These are phyloP conservation scores for Halocafeteria seosinensis DNA, from an alignment of 108 stramenopile species.

Conservation along the genomic window DNA sequence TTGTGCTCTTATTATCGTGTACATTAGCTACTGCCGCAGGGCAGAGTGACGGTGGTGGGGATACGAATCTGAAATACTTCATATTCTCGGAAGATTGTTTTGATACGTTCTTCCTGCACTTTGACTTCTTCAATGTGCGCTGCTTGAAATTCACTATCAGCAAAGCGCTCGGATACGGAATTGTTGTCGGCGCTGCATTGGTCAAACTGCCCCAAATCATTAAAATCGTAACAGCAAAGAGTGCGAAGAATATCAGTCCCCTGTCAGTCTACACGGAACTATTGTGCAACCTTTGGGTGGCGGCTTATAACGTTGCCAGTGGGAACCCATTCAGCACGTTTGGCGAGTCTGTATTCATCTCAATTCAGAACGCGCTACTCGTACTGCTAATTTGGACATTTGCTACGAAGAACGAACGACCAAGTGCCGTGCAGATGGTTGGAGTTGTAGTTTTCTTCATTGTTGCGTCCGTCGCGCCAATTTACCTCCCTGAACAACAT, in stretches of 20 bases:
- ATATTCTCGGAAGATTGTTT: neutral
- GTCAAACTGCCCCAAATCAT: neutral
- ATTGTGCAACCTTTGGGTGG: neutral
- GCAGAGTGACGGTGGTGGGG: too few relatives aligned
- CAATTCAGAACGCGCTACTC: neutral
- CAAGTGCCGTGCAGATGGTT: neutral
- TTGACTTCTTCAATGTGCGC: neutral
- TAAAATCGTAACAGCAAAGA: neutral
- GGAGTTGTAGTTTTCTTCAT: neutral
- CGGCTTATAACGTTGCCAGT: neutral
- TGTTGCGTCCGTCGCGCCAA: neutral
- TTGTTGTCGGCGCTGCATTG: neutral
- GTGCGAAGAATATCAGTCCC: neutral
- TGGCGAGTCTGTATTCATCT: neutral
- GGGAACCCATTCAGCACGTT: neutral
- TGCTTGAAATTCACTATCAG: neutral
- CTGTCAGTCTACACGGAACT: neutral
- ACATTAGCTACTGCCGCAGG: too few relatives aligned
- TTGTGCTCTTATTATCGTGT: too few relatives aligned
- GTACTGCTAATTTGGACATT: neutral
- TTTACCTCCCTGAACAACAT: neutral
- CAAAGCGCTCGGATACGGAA: neutral
- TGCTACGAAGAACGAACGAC: neutral
- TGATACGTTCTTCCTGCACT: neutral
- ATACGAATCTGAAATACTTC: neutral